Evolutionary conservation across 2,329 filamentous ascomycete genomes (phyloP), one percentile per base, ranked within the genome.

Genomic region (Pseudopithomyces chartarum): DNA sequence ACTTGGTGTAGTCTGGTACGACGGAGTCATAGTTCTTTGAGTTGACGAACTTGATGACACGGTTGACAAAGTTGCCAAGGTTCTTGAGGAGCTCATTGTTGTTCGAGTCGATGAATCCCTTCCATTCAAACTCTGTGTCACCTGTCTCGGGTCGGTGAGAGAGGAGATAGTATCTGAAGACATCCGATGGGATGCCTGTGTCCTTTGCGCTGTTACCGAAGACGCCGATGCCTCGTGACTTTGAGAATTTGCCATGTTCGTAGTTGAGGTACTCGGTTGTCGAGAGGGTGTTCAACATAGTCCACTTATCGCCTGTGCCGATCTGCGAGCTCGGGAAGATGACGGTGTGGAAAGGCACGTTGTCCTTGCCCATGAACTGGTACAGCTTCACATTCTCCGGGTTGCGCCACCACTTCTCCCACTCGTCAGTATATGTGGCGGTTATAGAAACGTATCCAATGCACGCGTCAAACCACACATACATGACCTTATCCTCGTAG

Each of bases 401-500:
- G 74, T 96, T 90, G 71, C 90, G 88, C 93, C 93, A 97, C 93
- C 93, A 97, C 71, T 91, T 85, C 80, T 96, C 88, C 93, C 93
- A 97, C 60, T 96, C 84, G 43, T 87, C 84, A 5, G 92, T 97
- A 76, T 96, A 96, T 67, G 87, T 92, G 62, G 91, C 91, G 1
- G 93, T 97, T 65, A 97, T 97, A 1, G 92, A 96, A n/a, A 92
- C 88, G 74, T 97, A 97, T 19, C 93, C 93, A 69, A 97, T 95
- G 76, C 91, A 95, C 53, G 91, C 91, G 73, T 96, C 91, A 73
- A 97, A 92, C 92, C 89, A 91, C 58, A 97, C 92, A 71, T 97
- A 97, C 63, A 97, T 87, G 59, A 97, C 94, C 81, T 91, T 91
- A 61, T 88, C 82, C 61, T 89, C 85, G 67, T 88, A 90, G 12